Evolutionary conservation across 768 basidiomycete genomes (phyloP).

Genomic region (Saitozyma sp.): DNA sequence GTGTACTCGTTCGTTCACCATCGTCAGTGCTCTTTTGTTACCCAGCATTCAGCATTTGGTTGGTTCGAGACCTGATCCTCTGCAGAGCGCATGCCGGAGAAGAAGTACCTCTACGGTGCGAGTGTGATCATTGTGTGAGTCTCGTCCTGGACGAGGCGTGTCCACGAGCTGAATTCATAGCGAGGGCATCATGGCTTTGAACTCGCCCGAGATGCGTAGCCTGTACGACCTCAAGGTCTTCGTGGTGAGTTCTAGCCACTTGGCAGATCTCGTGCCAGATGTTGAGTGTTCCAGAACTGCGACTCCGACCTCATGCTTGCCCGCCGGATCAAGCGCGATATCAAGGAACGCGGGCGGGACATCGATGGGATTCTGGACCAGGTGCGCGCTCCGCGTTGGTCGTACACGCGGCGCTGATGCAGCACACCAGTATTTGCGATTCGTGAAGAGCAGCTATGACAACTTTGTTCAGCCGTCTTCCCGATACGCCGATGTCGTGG

Average conservation of each 20-base stretch:
- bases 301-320: conserved; percentile 98
- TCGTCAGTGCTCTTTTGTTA: conserved; percentile 65
- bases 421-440: conserved; percentile 67
- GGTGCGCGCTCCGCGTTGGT: conserved; percentile 39
- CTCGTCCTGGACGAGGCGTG: background rate
- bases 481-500: conserved; percentile 82
- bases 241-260: conserved; percentile 29
- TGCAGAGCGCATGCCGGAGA: conserved; percentile 49
- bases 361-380: conserved; percentile 88
- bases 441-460: conserved; percentile 92
- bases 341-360: conserved; percentile 79
- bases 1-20: conserved; percentile 92
- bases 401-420: conserved; percentile 1
- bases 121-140: conserved; percentile 73
- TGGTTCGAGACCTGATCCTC: conserved; percentile 6
- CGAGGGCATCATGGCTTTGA: conserved; percentile 88
- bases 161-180: conserved; percentile 37
- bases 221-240: conserved; percentile 86
- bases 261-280: background rate
- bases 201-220: conserved; percentile 72
- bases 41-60: conserved; percentile 16
- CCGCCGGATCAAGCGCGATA: conserved; percentile 81
- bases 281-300: conserved; percentile 32
- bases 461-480: conserved; percentile 88
- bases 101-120: conserved; percentile 88